Evolutionary conservation across 1,284 basidiomycete species (phyloP), one percentile per base, ranked within the genome.

Genomic region (Violaceomyces palustris): DNA sequence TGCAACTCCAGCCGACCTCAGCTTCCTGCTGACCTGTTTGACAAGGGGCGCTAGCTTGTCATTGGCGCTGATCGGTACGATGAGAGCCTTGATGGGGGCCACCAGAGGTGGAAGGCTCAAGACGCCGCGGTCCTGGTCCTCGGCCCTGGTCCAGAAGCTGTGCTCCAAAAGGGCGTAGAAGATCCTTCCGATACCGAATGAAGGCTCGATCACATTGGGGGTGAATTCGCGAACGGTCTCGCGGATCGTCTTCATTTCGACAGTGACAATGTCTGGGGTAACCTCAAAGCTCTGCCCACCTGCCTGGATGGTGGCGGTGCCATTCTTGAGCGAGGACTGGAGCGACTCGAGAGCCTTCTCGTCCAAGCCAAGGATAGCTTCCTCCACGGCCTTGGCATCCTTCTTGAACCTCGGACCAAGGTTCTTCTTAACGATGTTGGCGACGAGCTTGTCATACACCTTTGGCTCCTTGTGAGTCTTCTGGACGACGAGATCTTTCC

Each of bases 121-220:
- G 27, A 96, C 87, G 35, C 56, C 59, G 22, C 65, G 71, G 35
- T 69, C 56, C 47, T 54, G 50, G 42, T 80, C 86, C 69, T 89
- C 84, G 72, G 90, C 91, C 73, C 93, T 83, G 46, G 83, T 82
- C 93, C 93, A 97, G 80, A 87, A 99, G 65, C 82, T 84, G 79
- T 98, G 93, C 76, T 99, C 93, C 36, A 98, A 83, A 40, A 97
- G 78, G 27, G 84, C 84, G 76, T 97, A 97, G 36, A 97, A 80
- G 69, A 98, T 96, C 49, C 93, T 88, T 46, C 93, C 93, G 64
- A 98, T 84, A 64, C 94, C 93, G 75, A 97, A 97, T 15, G 94
- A 99, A 22, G 93, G 93, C 75, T 97, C 93, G 72, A 97, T 94
- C 74, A 99, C 93, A 76, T 97, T 97, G 35, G 93, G 93, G 36